These are phyloP conservation scores for Rhizophagus clarus DNA, from an alignment of 192 early-diverging fungal genomes.

Conservation along the genomic window DNA sequence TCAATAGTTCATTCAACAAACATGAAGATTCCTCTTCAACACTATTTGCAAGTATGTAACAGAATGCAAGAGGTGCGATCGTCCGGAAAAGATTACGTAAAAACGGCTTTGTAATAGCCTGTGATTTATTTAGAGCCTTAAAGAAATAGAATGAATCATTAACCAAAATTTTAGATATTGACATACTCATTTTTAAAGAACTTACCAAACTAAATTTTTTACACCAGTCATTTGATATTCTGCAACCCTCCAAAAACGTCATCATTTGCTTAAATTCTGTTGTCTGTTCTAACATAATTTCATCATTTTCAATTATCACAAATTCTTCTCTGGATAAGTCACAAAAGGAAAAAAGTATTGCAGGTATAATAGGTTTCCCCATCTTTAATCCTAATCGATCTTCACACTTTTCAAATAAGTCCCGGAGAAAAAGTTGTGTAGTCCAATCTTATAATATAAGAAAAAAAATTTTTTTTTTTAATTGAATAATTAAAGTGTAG, in stretches of 20 bases:
- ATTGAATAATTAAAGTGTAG: not conserved
- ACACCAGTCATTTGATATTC: slow-evolving; percentile 2
- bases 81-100: slow-evolving; percentile 8
- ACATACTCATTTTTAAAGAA: not conserved
- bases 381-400: not conserved
- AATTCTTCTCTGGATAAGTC: not conserved
- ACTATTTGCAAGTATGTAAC: slow-evolving; percentile 2
- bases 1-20: slow-evolving; percentile 1
- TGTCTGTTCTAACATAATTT: not conserved
- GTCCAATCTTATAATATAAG: not conserved
- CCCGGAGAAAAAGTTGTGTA: slow-evolving; percentile 2
- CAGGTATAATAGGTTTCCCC: not conserved
- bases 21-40: not conserved
- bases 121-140: not conserved
- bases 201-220: slow-evolving; percentile 5
- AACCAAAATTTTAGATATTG: no score
- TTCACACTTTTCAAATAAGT: not conserved
- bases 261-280: not conserved
- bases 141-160: not conserved
- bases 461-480: not conserved
- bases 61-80: slow-evolving; percentile 2
- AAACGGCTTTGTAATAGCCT: not conserved
- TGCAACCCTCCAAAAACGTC: slow-evolving; percentile 10
- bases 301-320: not conserved
- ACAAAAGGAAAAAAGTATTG: slow-evolving; percentile 13